Percentiles rank a stretch among this genome's conserved stretches.
Conservation (phyloP, 2,329 filamentous ascomycete species). For the Epichloe hybrida region DNA sequence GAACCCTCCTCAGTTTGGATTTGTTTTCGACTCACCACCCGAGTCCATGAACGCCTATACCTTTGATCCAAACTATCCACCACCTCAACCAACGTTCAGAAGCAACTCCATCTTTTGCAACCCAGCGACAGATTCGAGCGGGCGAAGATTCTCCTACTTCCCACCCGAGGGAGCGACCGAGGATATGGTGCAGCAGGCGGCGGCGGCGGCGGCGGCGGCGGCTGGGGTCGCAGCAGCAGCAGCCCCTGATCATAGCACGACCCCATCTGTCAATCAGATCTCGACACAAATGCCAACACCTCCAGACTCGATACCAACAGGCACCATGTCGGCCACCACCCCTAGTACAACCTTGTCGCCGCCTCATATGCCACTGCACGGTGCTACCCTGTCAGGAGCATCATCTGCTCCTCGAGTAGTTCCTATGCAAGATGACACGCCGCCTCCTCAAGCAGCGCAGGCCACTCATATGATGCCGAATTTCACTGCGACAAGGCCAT, state of each 20-base stretch:
- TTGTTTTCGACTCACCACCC: slow-evolving; percentile 42
- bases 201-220: not conserved
- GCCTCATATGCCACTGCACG: slow-evolving; percentile 19
- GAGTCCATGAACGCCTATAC: slow-evolving; percentile 37
- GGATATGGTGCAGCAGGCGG: slow-evolving; percentile 14
- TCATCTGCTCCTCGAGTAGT: slow-evolving; percentile 13
- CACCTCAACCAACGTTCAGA: slow-evolving; percentile 42
- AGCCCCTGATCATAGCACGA: slow-evolving; percentile 14
- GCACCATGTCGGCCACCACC: slow-evolving; percentile 17
- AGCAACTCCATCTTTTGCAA: slow-evolving; percentile 55
- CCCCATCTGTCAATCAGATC: slow-evolving; percentile 17
- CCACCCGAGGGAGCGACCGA: slow-evolving; percentile 37
- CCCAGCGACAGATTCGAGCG: slow-evolving; percentile 39
- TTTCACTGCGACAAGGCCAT: slow-evolving; percentile 17
- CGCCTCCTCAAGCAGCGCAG: slow-evolving; percentile 14
- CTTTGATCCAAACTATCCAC: slow-evolving; percentile 28
- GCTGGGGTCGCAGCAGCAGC: slow-evolving; percentile 18
- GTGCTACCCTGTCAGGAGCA: slow-evolving; percentile 15
- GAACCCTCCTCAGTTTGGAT: slow-evolving; percentile 42
- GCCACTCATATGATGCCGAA: slow-evolving; percentile 6
- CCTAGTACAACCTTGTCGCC: slow-evolving; percentile 25
- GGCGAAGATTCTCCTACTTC: slow-evolving; percentile 50
- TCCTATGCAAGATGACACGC: slow-evolving; percentile 17
- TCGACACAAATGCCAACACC: slow-evolving; percentile 27
- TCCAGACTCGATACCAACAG: slow-evolving; percentile 27